Conservation (phyloP, 2,329 filamentous ascomycete species). For the Botrytis aclada region DNA sequence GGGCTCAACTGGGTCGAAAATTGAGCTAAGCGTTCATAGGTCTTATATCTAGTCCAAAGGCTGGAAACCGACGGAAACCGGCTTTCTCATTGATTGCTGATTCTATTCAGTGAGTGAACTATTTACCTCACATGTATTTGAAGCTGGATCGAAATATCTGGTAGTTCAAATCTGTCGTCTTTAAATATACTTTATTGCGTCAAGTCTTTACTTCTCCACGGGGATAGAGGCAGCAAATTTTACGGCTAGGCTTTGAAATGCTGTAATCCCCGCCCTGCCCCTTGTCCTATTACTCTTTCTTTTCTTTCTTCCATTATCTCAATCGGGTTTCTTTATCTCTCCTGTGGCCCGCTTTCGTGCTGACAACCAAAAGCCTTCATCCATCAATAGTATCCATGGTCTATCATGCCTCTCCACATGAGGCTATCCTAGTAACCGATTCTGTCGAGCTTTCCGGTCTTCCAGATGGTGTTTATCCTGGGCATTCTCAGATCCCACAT, state of each 20-base stretch:
- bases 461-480: constrained; percentile 49
- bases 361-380: constrained; percentile 40
- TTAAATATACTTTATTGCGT: too few species aligned
- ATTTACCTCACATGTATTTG: neutral
- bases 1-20: neutral
- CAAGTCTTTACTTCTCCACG: neutral
- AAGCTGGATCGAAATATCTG: neutral
- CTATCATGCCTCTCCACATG: constrained; percentile 45
- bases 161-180: too few species aligned
- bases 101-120: constrained; percentile 43
- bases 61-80: constrained; percentile 27
- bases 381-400: constrained; percentile 48
- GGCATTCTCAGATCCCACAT: constrained; percentile 50
- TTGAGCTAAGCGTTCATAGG: constrained; percentile 21
- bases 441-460: constrained; percentile 53
- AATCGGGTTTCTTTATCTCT: too few species aligned
- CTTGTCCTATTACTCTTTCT: neutral
- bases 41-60: constrained; percentile 34
- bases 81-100: constrained; percentile 54
- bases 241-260: neutral
- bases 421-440: constrained; percentile 52
- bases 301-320: neutral
- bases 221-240: neutral
- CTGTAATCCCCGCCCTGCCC: neutral
- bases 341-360: neutral